Percentiles rank a stretch among this genome's conserved stretches.
phyloP scores from a whole-genome alignment of 352 stramenopile species.

The Pythium plurisporium region DNA sequence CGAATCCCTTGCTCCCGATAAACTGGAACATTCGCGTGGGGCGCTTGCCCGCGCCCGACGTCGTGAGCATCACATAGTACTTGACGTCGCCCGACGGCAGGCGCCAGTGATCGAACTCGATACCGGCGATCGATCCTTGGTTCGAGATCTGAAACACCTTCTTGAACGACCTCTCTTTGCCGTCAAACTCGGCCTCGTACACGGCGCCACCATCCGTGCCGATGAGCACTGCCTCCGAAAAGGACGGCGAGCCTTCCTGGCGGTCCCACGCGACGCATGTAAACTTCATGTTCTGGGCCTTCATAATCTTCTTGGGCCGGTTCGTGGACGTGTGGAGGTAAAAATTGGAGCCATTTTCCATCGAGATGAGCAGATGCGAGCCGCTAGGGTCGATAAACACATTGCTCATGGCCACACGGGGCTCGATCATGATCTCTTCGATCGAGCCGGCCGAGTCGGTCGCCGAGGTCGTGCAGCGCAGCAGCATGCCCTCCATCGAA shows the following conservation, averaged over 20 bases:
- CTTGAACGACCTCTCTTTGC: slow-evolving; percentile 83
- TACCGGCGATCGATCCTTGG: slow-evolving; percentile 72
- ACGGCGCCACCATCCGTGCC: slow-evolving; percentile 75
- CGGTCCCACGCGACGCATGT: slow-evolving; percentile 81
- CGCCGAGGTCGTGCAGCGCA: slow-evolving; percentile 73
- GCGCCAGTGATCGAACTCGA: slow-evolving; percentile 82
- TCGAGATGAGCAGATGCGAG: slow-evolving; percentile 73
- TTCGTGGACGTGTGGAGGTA: slow-evolving; percentile 74
- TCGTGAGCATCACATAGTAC: slow-evolving; percentile 83
- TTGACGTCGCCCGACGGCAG: slow-evolving; percentile 44
- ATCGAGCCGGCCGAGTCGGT: slow-evolving; percentile 67
- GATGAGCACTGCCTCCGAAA: slow-evolving; percentile 67
- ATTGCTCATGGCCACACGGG: slow-evolving; percentile 72
- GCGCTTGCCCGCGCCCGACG: slow-evolving; percentile 75
- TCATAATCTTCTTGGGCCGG: slow-evolving; percentile 84
- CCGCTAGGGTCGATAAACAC: slow-evolving; percentile 84
- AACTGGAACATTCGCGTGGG: slow-evolving; percentile 92
- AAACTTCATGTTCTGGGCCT: slow-evolving; percentile 72
- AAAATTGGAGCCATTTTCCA: slow-evolving; percentile 88
- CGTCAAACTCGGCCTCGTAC: slow-evolving; percentile 83
- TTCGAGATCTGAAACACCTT: slow-evolving; percentile 89
- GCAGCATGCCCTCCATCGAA: slow-evolving; percentile 73
- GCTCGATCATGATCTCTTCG: slow-evolving; percentile 89
- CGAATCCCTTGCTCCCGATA: slow-evolving; percentile 69
- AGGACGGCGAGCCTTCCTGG: slow-evolving; percentile 56